Evolutionary conservation across 148 eudicot genomes (phyloP), one percentile per base, ranked within the genome.

Genomic region (Diospyros lotus): DNA sequence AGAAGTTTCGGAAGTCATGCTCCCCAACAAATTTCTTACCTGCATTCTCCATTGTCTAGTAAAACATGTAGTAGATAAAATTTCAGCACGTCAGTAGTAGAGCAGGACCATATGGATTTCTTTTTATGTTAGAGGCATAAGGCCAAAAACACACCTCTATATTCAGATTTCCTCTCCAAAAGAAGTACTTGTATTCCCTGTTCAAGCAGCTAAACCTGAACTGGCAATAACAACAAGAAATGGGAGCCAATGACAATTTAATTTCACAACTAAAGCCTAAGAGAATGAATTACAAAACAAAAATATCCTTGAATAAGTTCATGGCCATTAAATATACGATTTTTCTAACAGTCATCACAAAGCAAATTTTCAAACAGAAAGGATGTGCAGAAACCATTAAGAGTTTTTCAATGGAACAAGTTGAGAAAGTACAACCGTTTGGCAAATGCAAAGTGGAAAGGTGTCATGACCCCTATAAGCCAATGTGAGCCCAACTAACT

Each of bases 1-100:
- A 94, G 77, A 94, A 92, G 75, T 92, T 94, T 80, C 98, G 86
- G 80, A 94, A 94, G 81, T 94, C 98, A 75, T 94, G 97, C 79
- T 94, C 98, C 63, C 98, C 98, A 64, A 90, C 9, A 74, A 89
- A 87, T 81, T 85, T 89, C 88, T 77, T 85, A 71, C 93, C 91
- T 60, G 98, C 97, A 79, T 60, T 75, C 82, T 90, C 87, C 98
- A 94, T 94, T 68, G 83, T 96, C 98, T 94, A 66, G 39, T 72
- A n/a, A 80, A 76, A 74, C 73, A 81, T 58, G 69, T 44, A 48
- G 40, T 66, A 68, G 12, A 46, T 51, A 52, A 50, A 76, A 15
- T 56, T 72, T 58, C 43, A 48, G 45, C 17, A 51, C 66, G 3
- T 39, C 3, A 18, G 51, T n/a, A 43, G 39, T 78, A 54, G 39